Base-by-base conservation (phyloP, 371 early-diverging fungal genomes). In the Apophysomyces sp. region DNA sequence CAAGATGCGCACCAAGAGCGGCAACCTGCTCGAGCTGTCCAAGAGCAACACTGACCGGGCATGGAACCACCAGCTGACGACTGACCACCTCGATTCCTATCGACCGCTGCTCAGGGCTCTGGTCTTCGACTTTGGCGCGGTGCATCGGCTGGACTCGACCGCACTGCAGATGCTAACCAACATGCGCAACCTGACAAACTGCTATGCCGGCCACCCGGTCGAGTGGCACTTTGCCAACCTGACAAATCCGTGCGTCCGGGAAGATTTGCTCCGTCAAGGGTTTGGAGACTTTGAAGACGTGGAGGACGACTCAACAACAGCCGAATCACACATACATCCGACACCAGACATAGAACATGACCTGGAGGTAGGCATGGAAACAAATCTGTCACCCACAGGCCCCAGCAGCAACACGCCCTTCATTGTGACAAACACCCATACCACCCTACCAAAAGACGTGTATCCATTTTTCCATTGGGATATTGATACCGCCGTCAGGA, bases 71-170 rank as follows among this genome's bases (percentile, higher is more conserved):
- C 83, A 82, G 26, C 16, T 62, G 8, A 62, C 39, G 39, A 58
- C 60, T 21, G 58, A 30, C 12, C 13, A 58, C 2, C 36, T 56
- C 18, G 53, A 49, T 52, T 21, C 18, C 21, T 16, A 21, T 58
- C 27, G 28, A 12, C 52, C 60, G 11, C 24, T 52, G 2, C 31
- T 89, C 15, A 63, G 73, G 13, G 88, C 87, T 11, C 56, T 88
- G 15, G 81, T 88, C 7, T 76, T 91, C 57, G 91, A 89, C 62
- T 86, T 88, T 58, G 66, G 83, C 0, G 76, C 79, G 28, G 91
- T 89, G 26, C 85, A 84, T 57, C 60, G 67, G n/a, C 63, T 89
- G 34, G 91, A 90, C 68, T 74, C 83, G 4, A 83, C 89, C 0
- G 86, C 84, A 8, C 41, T 80, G 28, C 84, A 85, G 63, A 67